phyloP scores from a whole-genome alignment of 2,329 filamentous ascomycete species.

The Berkeleyomyces rouxiae region DNA sequence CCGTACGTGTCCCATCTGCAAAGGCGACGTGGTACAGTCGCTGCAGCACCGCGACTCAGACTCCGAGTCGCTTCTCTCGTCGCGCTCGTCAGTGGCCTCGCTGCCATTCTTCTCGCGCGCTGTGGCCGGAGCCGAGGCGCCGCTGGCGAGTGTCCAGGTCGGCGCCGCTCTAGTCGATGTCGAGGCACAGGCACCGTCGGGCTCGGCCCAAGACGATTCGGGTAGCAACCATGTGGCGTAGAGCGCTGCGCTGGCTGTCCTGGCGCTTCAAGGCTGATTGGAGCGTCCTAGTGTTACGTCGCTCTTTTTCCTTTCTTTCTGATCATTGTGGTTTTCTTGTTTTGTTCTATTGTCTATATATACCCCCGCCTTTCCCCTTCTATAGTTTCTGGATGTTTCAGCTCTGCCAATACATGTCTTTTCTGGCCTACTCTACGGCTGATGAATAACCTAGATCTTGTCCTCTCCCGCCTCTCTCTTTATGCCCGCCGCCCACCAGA shows the following conservation, averaged over 20 bases:
- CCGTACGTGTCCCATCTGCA: slow-evolving; percentile 96
- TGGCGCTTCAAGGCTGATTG: neutral
- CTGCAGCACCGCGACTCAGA: slow-evolving; percentile 23
- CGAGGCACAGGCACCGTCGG: neutral
- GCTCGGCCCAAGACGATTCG: neutral
- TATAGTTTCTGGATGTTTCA: neutral
- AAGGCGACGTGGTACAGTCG: slow-evolving; percentile 77
- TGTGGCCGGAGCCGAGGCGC: neutral
- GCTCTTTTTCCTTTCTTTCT: neutral
- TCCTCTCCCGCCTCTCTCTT: neutral
- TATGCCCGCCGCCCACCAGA: too few species aligned
- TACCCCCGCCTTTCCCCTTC: neutral
- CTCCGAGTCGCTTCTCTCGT: neutral
- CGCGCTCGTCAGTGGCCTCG: neutral
- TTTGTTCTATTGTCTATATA: neutral
- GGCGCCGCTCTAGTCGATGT: neutral
- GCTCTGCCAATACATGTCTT: neutral
- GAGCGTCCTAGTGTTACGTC: neutral
- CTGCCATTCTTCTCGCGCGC: neutral
- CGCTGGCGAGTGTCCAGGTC: neutral
- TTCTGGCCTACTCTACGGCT: neutral
- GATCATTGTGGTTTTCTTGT: neutral
- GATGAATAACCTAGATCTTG: neutral
- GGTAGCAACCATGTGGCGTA: neutral
- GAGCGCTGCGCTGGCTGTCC: neutral